Base-by-base conservation (phyloP, 352 stramenopile genomes). In the Pythium vanterpoolii region DNA sequence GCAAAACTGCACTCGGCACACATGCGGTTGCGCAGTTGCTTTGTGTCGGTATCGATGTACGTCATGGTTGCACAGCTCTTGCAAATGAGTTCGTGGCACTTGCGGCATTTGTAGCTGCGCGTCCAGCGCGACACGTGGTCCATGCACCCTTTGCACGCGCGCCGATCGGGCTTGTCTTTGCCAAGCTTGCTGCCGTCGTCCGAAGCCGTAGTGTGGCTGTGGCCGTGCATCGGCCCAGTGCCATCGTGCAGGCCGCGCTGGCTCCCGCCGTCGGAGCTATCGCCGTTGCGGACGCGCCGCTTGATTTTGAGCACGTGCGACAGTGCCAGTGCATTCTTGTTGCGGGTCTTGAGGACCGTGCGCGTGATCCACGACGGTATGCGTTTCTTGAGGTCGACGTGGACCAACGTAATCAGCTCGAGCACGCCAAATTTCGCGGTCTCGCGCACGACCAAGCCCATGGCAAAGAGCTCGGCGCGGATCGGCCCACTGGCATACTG, bases 281-380 rank as follows among this genome's bases (percentile, higher is more conserved):
- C 57, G 30, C 57, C 57, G 23, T 65, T 42, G 10, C 30, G 60
- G 10, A 79, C 28, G 57, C 79, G 74, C 1, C 79, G 77, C 62
- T 79, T 75, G 36, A 89, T 63, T 64, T 84, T 86, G 58, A 89
- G 75, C 50, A 84, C 61, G 54, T 89, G 79, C 43, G 83, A 87
- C 48, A 89, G 68, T 53, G 63, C 68, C 43, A 72, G 57, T 16
- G 72, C 70, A 9, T 78, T 69, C 47, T 75, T 78, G 58, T 87
- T 86, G 52, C 71, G 66, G 10, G 61, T 56, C 8, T 66, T 71
- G 39, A 85, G 67, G 26, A 72, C 71, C 38, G 81, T 65, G 28
- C 83, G 74, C 18, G 72, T 68, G 26, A 81, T 68, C 73, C 79
- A 89, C 13, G 68, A 69, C 6, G 75, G 69, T 18, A 73, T 59